phyloP scores from a whole-genome alignment of 2,329 filamentous ascomycete genomes.

The Claviceps fusiformis region DNA sequence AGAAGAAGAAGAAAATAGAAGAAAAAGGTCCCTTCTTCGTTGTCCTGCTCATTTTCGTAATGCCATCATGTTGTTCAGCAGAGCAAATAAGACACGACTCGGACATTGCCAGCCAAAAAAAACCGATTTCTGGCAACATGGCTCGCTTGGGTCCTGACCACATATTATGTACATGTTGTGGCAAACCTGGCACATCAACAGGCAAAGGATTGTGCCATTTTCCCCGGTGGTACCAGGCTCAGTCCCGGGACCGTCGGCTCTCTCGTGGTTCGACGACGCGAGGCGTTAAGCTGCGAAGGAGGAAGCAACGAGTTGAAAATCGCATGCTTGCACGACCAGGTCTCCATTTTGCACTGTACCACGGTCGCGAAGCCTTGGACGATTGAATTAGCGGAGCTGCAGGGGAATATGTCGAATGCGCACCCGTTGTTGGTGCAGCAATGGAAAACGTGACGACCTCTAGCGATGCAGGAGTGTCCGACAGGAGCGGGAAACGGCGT shows the following conservation, averaged over 20 bases:
- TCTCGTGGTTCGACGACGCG: slow-evolving; percentile 6
- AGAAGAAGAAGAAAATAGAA: too few relatives aligned
- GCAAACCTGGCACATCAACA: not conserved
- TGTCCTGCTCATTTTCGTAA: not conserved
- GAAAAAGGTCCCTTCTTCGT: too few relatives aligned
- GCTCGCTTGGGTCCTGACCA: not conserved
- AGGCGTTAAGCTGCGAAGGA: not conserved
- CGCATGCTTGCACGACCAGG: slow-evolving; percentile 9
- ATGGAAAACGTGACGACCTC: slow-evolving; percentile 8
- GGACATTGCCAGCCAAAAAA: not conserved
- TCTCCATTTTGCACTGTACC: slow-evolving; percentile 8
- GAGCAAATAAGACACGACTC: not conserved
- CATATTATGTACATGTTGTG: not conserved
- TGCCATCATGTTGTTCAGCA: not conserved
- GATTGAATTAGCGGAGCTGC: not conserved
- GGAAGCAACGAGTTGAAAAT: slow-evolving; percentile 1
- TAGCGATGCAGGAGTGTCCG: slow-evolving; percentile 6
- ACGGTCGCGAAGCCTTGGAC: slow-evolving; percentile 9
- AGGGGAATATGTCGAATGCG: not conserved
- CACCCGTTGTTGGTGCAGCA: slow-evolving; percentile 7
- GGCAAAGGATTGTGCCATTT: too few relatives aligned
- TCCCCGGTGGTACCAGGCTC: too few relatives aligned
- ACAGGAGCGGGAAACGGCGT: not conserved
- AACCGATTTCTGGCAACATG: not conserved
- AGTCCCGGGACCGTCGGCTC: slow-evolving; percentile 1